Percentiles rank a stretch among this genome's conserved stretches.
Conservation (phyloP, 768 basidiomycete species). For the Tricholoma sp. region DNA sequence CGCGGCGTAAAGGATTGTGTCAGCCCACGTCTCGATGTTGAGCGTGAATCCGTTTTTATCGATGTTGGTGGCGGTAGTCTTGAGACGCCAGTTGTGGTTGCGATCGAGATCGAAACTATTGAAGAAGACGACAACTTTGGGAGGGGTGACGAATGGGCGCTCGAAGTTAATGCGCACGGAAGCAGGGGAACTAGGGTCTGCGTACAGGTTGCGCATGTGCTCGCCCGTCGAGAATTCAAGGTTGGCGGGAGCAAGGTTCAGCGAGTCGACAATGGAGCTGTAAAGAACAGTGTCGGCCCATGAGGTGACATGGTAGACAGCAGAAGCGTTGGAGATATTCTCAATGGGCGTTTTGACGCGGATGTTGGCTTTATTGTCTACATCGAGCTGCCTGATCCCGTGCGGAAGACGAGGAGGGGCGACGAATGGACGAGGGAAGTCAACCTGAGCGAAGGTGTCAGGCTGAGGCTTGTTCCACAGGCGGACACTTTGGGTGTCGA, state of each 20-base stretch:
- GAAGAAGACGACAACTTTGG: too few relatives aligned
- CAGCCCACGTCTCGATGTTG: conserved; percentile 1
- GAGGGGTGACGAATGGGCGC: neutral
- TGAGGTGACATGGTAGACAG: neutral
- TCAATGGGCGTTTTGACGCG: neutral
- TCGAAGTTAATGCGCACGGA: neutral
- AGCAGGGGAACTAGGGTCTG: neutral
- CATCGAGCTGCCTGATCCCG: neutral
- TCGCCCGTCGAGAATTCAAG: neutral
- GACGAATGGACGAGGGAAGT: neutral
- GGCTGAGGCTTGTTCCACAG: neutral
- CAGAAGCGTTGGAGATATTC: neutral
- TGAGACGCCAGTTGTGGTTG: neutral
- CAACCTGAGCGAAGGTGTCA: neutral
- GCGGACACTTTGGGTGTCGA: neutral
- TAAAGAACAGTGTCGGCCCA: neutral
- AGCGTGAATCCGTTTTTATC: conserved; percentile 2
- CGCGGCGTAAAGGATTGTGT: conserved; percentile 1
- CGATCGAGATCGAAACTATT: neutral
- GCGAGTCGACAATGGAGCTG: neutral
- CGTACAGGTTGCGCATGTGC: neutral
- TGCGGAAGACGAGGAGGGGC: neutral
- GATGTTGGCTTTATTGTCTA: neutral
- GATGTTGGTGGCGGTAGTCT: conserved; percentile 1
- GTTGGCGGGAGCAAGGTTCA: neutral